Evolutionary conservation across 257 asterid genomes (phyloP).

Genomic region (Asclepias syriaca): DNA sequence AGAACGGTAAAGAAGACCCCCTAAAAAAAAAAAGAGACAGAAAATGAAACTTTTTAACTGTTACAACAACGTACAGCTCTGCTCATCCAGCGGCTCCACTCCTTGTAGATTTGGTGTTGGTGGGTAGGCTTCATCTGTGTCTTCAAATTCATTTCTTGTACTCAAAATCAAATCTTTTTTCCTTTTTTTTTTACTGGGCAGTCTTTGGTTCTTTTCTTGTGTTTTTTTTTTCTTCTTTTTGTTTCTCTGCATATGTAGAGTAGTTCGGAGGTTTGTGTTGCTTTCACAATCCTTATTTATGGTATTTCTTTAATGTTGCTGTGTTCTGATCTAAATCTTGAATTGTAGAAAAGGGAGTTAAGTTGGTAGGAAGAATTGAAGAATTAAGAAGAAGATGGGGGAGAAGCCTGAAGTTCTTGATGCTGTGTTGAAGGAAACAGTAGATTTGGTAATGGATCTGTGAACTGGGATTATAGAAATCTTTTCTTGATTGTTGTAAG

Average conservation of each 20-base stretch:
- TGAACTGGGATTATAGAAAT: constrained; percentile 10
- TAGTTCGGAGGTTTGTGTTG: constrained; percentile 15
- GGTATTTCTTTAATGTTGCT: constrained; percentile 28
- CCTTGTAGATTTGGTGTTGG: constrained; percentile 58
- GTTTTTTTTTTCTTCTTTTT: background rate
- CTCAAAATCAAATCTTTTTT: constrained; percentile 25
- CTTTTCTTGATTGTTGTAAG: constrained; percentile 13
- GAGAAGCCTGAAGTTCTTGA: constrained; percentile 93
- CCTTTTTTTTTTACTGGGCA: constrained; percentile 13
- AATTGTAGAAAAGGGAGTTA: background rate
- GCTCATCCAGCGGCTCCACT: constrained; percentile 39
- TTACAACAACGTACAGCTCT: constrained; percentile 36
- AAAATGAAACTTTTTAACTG: constrained; percentile 39
- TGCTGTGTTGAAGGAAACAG: constrained; percentile 94
- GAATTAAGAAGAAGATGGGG: constrained; percentile 46
- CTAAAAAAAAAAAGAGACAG: constrained; percentile 23
- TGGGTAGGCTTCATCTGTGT: constrained; percentile 36
- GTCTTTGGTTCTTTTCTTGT: background rate
- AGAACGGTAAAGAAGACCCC: constrained; percentile 20
- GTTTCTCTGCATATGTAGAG: constrained; percentile 15
- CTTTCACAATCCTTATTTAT: constrained; percentile 20
- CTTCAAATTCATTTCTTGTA: constrained; percentile 18
- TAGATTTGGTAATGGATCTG: constrained; percentile 99
- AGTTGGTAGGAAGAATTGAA: background rate
- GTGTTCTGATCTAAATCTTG: constrained; percentile 30